phyloP scores from a whole-genome alignment of 208 protist species.

The Naegleria fowleri region DNA sequence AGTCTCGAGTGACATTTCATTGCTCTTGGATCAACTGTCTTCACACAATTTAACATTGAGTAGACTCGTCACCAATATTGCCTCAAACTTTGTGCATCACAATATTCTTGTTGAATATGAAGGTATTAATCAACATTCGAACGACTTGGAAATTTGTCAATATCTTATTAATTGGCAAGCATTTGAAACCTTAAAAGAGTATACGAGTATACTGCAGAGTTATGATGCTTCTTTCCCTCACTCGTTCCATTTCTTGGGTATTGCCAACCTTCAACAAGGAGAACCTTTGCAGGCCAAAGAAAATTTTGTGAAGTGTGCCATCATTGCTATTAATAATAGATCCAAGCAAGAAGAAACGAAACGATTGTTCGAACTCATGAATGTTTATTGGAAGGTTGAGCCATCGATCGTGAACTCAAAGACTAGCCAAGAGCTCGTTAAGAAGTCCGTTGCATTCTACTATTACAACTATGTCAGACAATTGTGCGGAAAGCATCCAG shows the following conservation, averaged over 20 bases:
- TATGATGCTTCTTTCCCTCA: neutral
- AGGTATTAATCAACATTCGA: neutral
- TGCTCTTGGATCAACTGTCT: neutral
- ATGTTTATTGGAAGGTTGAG: slow-evolving; percentile 1
- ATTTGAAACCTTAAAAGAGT: neutral
- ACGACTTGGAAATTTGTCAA: neutral
- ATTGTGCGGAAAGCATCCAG: neutral
- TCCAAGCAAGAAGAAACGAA: neutral
- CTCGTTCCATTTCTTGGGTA: neutral
- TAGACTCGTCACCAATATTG: neutral
- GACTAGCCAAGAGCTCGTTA: neutral
- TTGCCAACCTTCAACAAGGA: neutral
- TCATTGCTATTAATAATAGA: neutral
- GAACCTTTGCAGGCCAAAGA: neutral
- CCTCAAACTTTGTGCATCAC: neutral
- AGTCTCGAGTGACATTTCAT: neutral
- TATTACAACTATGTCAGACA: neutral
- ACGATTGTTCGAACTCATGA: neutral
- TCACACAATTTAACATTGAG: neutral
- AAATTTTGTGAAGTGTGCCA: neutral
- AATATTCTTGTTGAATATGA: neutral
- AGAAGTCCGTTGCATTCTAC: neutral
- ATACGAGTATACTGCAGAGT: neutral
- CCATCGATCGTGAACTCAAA: neutral
- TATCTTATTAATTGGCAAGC: neutral